Evolutionary conservation across 768 basidiomycete species (phyloP).

Genomic region (Leccinum incarnatum): DNA sequence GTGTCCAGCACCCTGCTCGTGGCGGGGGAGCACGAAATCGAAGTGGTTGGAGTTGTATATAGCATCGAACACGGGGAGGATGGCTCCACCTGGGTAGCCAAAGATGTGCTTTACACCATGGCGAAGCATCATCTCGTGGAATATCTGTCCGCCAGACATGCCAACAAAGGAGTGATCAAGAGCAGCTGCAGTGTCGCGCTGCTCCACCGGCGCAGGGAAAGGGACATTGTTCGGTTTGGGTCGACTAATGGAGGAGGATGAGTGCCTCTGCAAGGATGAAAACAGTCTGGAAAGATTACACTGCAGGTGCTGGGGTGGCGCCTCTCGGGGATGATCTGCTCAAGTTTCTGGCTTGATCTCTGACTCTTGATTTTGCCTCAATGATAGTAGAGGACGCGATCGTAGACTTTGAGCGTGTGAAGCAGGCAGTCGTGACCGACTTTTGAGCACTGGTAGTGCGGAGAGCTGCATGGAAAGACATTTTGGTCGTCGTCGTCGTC

Average conservation of each 20-base stretch:
- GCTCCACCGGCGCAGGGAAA: conserved; percentile 33
- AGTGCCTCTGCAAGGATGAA: conserved; percentile 3
- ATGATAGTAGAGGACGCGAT: conserved; percentile 52
- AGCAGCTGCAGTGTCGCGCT: conserved; percentile 45
- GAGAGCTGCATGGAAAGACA: conserved; percentile 44
- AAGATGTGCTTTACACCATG: conserved; percentile 96
- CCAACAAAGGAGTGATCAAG: conserved; percentile 89
- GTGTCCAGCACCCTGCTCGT: conserved; percentile 98
- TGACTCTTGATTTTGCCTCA: conserved; percentile 79
- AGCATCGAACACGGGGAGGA: conserved; percentile 99
- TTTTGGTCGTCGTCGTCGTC: conserved; percentile 25
- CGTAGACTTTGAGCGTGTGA: conserved; percentile 52
- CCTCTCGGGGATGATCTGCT: conserved; percentile 62
- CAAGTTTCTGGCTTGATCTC: conserved; percentile 73
- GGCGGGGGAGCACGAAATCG: conserved; percentile 91
- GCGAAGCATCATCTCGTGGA: conserved; percentile 99
- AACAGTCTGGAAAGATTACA: conserved; percentile 42
- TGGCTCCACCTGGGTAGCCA: conserved; percentile 97
- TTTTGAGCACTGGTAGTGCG: conserved; percentile 42
- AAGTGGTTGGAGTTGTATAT: conserved; percentile 96
- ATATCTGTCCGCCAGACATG: conserved; percentile 93
- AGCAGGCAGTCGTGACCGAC: conserved; percentile 29
- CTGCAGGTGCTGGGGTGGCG: conserved; percentile 58
- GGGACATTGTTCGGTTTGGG: conserved; percentile 41
- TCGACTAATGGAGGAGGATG: conserved; percentile 54